A percentile compares a stretch with the other conserved stretches of the same genome.
Conservation (phyloP, 306 rosid genomes). For the Sindora glabra region DNA sequence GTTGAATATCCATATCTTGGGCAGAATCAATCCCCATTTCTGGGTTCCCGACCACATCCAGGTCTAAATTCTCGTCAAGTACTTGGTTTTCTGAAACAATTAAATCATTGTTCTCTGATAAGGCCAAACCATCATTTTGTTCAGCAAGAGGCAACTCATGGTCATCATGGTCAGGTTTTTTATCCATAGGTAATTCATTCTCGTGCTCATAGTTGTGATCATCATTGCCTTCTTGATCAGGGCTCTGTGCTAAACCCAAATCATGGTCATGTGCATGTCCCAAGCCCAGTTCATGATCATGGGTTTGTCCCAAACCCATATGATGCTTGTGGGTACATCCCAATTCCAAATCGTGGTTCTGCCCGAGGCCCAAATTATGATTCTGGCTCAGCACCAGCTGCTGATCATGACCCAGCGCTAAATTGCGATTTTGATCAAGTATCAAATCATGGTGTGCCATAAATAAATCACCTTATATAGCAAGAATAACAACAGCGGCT, state of each 20-base stretch:
- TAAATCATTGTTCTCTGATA: constrained; percentile 47
- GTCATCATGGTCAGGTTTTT: constrained; percentile 70
- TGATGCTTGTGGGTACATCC: constrained; percentile 47
- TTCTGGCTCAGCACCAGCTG: constrained; percentile 49
- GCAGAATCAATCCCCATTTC: constrained; percentile 52
- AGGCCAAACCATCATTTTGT: constrained; percentile 39
- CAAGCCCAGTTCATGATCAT: constrained; percentile 57
- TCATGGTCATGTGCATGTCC: constrained; percentile 47
- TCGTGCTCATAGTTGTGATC: constrained; percentile 52
- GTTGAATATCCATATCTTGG: constrained; percentile 33
- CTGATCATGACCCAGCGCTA: constrained; percentile 63
- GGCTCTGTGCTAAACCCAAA: constrained; percentile 48
- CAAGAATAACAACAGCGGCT: not conserved
- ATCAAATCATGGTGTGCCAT: constrained; percentile 77
- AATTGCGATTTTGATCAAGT: constrained; percentile 59
- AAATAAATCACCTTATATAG: constrained; percentile 11
- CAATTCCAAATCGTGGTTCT: constrained; percentile 53
- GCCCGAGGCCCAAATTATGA: constrained; percentile 49
- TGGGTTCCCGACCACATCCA: constrained; percentile 41
- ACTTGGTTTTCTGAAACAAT: constrained; percentile 56
- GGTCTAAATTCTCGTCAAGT: constrained; percentile 49
- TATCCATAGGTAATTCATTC: constrained; percentile 51
- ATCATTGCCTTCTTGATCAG: constrained; percentile 45
- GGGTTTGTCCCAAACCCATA: constrained; percentile 36
- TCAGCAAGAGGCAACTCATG: constrained; percentile 41